phyloP scores from a whole-genome alignment of 164 flowering plant species.

The Nymphaea thermarum region DNA sequence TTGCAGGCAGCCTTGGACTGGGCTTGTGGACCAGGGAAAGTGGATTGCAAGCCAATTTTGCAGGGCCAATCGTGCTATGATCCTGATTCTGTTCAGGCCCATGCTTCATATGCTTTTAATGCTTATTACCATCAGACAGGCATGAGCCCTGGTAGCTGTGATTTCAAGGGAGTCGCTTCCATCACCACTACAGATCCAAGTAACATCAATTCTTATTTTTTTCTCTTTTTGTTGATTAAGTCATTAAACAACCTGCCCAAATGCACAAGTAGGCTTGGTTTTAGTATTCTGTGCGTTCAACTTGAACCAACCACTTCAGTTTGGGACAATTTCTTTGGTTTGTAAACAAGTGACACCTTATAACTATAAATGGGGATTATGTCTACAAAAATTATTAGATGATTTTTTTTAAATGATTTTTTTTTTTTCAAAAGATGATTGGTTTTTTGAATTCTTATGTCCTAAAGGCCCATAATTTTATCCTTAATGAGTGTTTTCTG shows the following conservation, averaged over 20 bases:
- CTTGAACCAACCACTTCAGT: neutral
- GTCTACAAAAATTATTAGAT: neutral
- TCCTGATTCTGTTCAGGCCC: slow-evolving; percentile 61
- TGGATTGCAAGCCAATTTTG: slow-evolving; percentile 58
- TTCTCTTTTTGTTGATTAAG: neutral
- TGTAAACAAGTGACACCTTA: neutral
- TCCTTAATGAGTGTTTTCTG: too few relatives aligned
- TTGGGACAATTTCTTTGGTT: neutral
- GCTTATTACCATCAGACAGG: slow-evolving; percentile 58
- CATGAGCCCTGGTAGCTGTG: slow-evolving; percentile 58
- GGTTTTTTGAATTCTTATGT: too few relatives aligned
- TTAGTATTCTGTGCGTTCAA: neutral
- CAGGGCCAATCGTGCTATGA: slow-evolving; percentile 80
- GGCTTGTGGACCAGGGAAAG: slow-evolving; percentile 97
- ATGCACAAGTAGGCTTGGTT: neutral
- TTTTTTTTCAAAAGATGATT: too few relatives aligned
- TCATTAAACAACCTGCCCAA: neutral
- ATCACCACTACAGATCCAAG: slow-evolving; percentile 80
- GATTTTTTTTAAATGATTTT: too few relatives aligned
- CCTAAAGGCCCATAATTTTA: too few relatives aligned
- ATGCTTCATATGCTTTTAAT: slow-evolving; percentile 80
- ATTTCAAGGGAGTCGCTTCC: slow-evolving; percentile 83
- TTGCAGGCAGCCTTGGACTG: slow-evolving; percentile 86
- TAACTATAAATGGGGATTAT: neutral
- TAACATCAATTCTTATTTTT: slow-evolving; percentile 17